A percentile compares a stretch with the other conserved stretches of the same genome.
Evolutionary conservation across 495 filamentous ascomycete genomes (phyloP).

Genomic region (Daldinia loculata): DNA sequence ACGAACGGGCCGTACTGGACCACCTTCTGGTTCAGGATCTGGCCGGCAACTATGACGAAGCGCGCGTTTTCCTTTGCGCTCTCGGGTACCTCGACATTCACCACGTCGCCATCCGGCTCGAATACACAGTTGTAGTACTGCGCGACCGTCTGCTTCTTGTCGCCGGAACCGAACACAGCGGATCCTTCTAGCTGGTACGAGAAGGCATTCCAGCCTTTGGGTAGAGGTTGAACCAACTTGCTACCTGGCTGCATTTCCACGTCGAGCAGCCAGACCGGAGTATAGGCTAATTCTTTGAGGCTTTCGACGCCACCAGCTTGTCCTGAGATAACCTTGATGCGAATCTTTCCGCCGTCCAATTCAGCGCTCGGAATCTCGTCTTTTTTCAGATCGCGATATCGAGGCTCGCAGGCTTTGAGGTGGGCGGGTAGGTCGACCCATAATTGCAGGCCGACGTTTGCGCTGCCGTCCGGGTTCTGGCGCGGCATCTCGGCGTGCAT

Average conservation of each 20-base stretch:
- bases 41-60: slow-evolving; percentile 84
- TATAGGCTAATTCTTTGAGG: slow-evolving; percentile 90
- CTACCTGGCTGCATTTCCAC: slow-evolving; percentile 83
- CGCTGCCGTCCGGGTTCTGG: slow-evolving; percentile 75
- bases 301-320: slow-evolving; percentile 83
- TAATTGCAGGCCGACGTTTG: slow-evolving; percentile 89
- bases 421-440: slow-evolving; percentile 91
- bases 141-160: slow-evolving; percentile 65
- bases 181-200: slow-evolving; percentile 80
- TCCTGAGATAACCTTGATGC: slow-evolving; percentile 89
- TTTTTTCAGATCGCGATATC: slow-evolving; percentile 84
- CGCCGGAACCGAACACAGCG: slow-evolving; percentile 69
- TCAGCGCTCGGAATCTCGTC: slow-evolving; percentile 77
- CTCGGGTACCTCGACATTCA: slow-evolving; percentile 73
- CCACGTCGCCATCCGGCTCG: slow-evolving; percentile 76
- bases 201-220: slow-evolving; percentile 89
- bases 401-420: slow-evolving; percentile 87
- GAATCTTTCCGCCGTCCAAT: slow-evolving; percentile 75
- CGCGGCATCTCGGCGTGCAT: slow-evolving; percentile 97
- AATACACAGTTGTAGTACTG: slow-evolving; percentile 93
- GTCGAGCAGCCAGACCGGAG: slow-evolving; percentile 93
- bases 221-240: slow-evolving; percentile 74
- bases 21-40: slow-evolving; percentile 88
- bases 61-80: slow-evolving; percentile 70
- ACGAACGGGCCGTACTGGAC: slow-evolving; percentile 98